Percentiles rank a stretch among this genome's conserved stretches.
Conservation (phyloP, 1,284 basidiomycete genomes). For the Papiliotrema flavescens region DNA sequence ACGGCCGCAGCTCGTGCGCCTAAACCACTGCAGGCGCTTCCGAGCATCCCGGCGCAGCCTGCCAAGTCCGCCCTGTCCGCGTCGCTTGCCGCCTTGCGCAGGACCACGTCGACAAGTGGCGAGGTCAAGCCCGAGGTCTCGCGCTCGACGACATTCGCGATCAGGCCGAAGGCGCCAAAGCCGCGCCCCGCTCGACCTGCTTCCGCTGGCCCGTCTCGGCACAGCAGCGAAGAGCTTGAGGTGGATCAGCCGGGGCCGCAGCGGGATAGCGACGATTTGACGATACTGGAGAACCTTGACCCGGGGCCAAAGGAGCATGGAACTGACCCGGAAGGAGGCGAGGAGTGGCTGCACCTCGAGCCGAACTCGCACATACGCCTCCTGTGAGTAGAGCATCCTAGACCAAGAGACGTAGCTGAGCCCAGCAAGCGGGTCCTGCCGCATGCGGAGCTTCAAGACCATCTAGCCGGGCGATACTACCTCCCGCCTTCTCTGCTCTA, state of each 20-base stretch:
- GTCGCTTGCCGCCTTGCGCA: conserved; percentile 15
- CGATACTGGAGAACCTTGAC: conserved; percentile 67
- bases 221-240: conserved; percentile 8
- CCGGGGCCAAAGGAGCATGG: conserved; percentile 67
- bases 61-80: conserved; percentile 4
- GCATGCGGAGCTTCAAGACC: conserved; percentile 74
- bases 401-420: neutral
- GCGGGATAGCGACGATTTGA: conserved; percentile 56
- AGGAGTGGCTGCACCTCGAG: conserved; percentile 67
- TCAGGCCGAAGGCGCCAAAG: neutral
- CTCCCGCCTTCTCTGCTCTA: conserved; percentile 84
- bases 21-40: neutral
- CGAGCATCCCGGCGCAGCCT: neutral
- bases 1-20: neutral
- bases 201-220: neutral
- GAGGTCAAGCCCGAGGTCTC: neutral
- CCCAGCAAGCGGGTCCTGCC: conserved; percentile 66
- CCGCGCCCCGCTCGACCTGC: neutral
- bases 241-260: conserved; percentile 9
- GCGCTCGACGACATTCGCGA: conserved; percentile 13
- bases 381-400: conserved; percentile 55
- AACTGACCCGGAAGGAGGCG: conserved; percentile 39
- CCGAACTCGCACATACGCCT: conserved; percentile 84
- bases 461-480: conserved; percentile 78
- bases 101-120: conserved; percentile 1